Percentiles rank a stretch among this genome's conserved stretches.
Evolutionary conservation across 768 basidiomycete species (phyloP).

Genomic region (Rossbeevera mucosa): DNA sequence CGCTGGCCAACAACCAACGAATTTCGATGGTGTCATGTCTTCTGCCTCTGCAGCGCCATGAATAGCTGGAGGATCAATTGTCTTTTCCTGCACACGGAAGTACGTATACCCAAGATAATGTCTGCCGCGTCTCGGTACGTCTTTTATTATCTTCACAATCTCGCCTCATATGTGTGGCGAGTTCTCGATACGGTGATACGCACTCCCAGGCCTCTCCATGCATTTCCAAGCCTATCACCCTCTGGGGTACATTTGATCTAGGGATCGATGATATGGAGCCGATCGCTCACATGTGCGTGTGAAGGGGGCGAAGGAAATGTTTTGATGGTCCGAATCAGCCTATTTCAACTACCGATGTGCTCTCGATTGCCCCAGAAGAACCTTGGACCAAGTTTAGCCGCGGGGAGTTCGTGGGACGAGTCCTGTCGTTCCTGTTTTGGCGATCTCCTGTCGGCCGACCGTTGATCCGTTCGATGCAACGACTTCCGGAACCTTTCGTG

Average conservation of each 20-base stretch:
- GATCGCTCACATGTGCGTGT: not conserved
- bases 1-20: not conserved
- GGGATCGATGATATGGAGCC: not conserved
- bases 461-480: constrained; percentile 9
- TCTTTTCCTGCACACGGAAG: not conserved
- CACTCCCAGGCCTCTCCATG: not conserved
- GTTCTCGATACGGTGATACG: not conserved
- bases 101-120: not conserved
- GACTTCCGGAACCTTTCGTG: not conserved
- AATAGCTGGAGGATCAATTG: not conserved
- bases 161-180: not conserved
- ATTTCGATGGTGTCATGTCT: constrained; percentile 11
- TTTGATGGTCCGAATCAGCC: constrained; percentile 5
- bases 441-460: not conserved
- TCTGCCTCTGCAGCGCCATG: constrained; percentile 16
- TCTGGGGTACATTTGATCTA: not conserved
- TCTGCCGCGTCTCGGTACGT: not conserved
- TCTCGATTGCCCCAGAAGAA: not conserved
- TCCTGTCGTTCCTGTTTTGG: constrained; percentile 2
- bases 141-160: not conserved
- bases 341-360: not conserved
- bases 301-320: not conserved
- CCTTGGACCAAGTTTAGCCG: not conserved
- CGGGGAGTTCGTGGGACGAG: constrained; percentile 8
- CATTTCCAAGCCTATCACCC: not conserved